Evolutionary conservation across 148 eudicot species (phyloP).

Genomic region (Mesembryanthemum crystallinum): DNA sequence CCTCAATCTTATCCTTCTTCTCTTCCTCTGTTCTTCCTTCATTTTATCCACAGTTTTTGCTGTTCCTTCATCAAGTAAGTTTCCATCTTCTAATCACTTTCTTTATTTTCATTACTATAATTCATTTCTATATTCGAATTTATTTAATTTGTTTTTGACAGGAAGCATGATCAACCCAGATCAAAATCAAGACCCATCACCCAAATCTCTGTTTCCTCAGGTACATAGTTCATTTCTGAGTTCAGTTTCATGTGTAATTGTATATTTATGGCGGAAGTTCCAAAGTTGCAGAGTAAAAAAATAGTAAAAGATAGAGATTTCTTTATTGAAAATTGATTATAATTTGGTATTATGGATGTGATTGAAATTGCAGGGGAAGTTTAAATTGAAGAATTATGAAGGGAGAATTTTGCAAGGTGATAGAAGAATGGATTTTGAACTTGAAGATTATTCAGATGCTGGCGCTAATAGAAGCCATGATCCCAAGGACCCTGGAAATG

Average conservation of each 20-base stretch:
- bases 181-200: not conserved
- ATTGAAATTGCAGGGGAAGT: constrained; percentile 12
- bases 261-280: not conserved
- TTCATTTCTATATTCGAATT: not conserved
- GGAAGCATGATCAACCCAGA: constrained; percentile 14
- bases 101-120: not conserved
- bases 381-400: not conserved
- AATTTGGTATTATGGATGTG: not conserved
- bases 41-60: constrained; percentile 16
- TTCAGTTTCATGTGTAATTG: not conserved
- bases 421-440: constrained; percentile 28
- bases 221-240: not conserved
- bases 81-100: not conserved
- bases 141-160: no score
- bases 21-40: constrained; percentile 11
- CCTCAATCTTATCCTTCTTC: not conserved
- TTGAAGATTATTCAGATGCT: constrained; percentile 29
- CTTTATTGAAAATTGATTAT: no score
- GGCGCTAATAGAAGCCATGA: constrained; percentile 36
- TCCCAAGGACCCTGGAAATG: constrained; percentile 28
- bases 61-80: constrained; percentile 24
- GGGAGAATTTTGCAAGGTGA: not conserved
- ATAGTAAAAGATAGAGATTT: no score
- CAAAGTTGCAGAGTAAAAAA: not conserved
- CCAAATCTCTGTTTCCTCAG: constrained; percentile 4